These are phyloP conservation scores for Solanum chiquidenum DNA, from an alignment of 257 asterid genomes.

Conservation along the genomic window DNA sequence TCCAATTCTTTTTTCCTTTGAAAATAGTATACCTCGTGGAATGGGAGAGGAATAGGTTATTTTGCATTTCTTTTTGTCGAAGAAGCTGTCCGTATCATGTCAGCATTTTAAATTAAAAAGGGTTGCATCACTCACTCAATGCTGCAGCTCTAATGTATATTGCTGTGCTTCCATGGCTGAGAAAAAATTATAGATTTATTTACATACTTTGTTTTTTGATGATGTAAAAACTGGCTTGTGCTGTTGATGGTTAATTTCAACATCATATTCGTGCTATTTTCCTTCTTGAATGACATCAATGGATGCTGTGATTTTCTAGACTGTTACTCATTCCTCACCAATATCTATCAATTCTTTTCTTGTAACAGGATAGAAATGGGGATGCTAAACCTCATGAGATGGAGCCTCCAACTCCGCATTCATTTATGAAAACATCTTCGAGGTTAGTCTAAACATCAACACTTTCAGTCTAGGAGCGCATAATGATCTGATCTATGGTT, in stretches of 20 bases:
- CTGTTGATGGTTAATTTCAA: not conserved
- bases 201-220: not conserved
- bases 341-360: not conserved
- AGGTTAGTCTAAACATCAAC: constrained; percentile 35
- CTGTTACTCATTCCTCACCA: not conserved
- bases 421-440: constrained; percentile 54
- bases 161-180: not conserved
- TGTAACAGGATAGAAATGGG: constrained; percentile 68
- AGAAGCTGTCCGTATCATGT: not conserved
- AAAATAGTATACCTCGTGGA: not conserved
- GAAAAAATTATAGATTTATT: not conserved
- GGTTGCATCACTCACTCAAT: not conserved
- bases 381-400: constrained; percentile 55
- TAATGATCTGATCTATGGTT: not conserved
- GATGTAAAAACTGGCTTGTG: not conserved
- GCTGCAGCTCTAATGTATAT: not conserved
- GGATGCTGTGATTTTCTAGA: not conserved
- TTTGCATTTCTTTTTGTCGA: not conserved
- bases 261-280: not conserved
- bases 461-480: not conserved
- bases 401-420: constrained; percentile 74
- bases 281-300: not conserved
- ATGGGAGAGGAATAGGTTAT: not conserved
- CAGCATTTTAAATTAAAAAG: not conserved
- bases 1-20: not conserved